phyloP scores from a whole-genome alignment of 176 grass and related monocot species.

The Carex cristatella region DNA sequence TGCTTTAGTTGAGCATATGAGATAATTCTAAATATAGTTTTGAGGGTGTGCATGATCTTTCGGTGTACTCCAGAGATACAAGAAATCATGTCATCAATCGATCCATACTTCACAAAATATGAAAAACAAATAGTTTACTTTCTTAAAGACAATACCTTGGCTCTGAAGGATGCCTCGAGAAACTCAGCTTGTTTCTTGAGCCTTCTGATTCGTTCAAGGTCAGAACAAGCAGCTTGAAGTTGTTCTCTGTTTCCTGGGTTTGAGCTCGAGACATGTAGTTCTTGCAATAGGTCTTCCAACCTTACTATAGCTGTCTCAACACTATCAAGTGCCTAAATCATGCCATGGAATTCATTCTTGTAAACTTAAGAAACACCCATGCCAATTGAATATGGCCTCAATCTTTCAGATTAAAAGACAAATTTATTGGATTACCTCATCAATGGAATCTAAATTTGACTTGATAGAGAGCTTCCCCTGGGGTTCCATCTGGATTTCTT shows the following conservation, averaged over 20 bases:
- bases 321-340: conserved; percentile 88
- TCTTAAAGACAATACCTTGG: conserved; percentile 70
- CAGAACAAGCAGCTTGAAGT: conserved; percentile 84
- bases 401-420: conserved; percentile 19
- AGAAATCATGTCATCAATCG: neutral
- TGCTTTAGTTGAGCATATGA: neutral
- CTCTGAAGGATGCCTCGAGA: conserved; percentile 94
- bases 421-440: conserved; percentile 55
- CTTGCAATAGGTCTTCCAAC: conserved; percentile 94
- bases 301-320: conserved; percentile 91
- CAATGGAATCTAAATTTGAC: conserved; percentile 68
- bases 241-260: conserved; percentile 80
- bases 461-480: conserved; percentile 26
- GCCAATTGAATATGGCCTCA: neutral
- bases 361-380: neutral
- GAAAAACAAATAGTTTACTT: conserved; percentile 28
- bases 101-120: conserved; percentile 5
- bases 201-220: conserved; percentile 92
- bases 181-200: conserved; percentile 99
- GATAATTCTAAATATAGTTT: neutral
- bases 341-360: conserved; percentile 5
- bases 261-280: conserved; percentile 75
- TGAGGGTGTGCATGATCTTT: neutral
- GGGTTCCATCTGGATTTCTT: conserved; percentile 23
- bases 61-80: neutral